Base-by-base conservation (phyloP, 2,329 filamentous ascomycete genomes). In the Hypoxylon sp. region DNA sequence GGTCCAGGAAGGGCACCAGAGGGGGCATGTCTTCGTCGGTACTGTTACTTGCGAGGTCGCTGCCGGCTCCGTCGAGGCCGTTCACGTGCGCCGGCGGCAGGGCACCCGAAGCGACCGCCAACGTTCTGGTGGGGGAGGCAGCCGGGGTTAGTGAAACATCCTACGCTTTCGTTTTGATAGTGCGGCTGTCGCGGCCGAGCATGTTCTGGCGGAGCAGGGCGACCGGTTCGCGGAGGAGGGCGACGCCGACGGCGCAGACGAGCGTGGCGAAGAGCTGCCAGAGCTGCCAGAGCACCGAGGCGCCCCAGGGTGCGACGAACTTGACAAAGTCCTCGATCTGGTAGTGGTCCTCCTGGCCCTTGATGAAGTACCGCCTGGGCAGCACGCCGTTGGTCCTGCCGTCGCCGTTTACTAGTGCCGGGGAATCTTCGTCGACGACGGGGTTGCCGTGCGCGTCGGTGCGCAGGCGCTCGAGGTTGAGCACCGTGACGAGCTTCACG, bases 261-360 rank as follows among this genome's bases (percentile, higher is more conserved):
- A 83, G 60, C 0, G 89, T 88, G 3, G 85, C 85, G 49, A 85
- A 79, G 17, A 88, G 75, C 70, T 92, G 89, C 81, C 83, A 89
- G 0, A 67, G 8, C 2, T 81, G 62, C 73, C 83, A 79, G 1
- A 88, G 26, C 20, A 83, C 68, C 6, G 78, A 74, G 0, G 84
- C 86, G 0, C 88, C 74, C 0, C 83, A 81, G 9, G 88, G 86
- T 13, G 83, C 68, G 15, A 93, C 66, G 69, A 96, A 95, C 66
- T 88, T 88, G 59, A 94, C 77, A 61, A 88, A 88, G 65, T 96
- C 88, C 45, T 86, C 88, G 0, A 86, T 80, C 68, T 94, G 90
- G 69, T 96, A 96, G 6, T 93, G 76, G 70, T 97, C 92, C 64
- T 96, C 87, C 71, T 97, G 92, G 15, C 80, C 83, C 5, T 79